These are phyloP conservation scores for Skeletonema menzelii DNA, from an alignment of 108 stramenopile species.

Conservation along the genomic window DNA sequence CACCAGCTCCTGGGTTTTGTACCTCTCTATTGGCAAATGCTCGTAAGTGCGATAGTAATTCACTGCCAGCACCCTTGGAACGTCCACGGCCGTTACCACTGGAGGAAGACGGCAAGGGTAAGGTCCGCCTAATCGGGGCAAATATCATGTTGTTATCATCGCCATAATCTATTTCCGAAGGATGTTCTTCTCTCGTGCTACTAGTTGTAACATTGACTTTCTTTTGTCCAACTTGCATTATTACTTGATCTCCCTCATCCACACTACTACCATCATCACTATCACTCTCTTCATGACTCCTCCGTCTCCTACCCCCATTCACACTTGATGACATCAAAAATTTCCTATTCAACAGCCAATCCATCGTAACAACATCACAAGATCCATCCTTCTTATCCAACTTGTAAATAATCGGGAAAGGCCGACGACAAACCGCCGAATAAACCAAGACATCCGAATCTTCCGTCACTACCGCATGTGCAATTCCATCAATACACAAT, in stretches of 20 bases:
- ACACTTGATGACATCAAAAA: conserved; percentile 10
- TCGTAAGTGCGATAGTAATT: conserved; percentile 50
- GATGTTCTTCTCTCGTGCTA: conserved; percentile 6
- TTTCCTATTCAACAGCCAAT: conserved; percentile 64
- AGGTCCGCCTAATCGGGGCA: conserved; percentile 30
- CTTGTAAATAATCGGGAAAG: conserved; percentile 84
- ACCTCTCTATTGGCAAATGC: conserved; percentile 51
- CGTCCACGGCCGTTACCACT: neutral
- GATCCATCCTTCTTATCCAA: conserved; percentile 67
- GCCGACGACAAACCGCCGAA: conserved; percentile 51
- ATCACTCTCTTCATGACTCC: neutral
- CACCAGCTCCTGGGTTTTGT: conserved; percentile 60
- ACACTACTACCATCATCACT: neutral
- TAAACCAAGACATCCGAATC: conserved; percentile 88
- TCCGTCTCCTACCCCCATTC: conserved; percentile 1
- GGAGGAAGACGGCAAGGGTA: conserved; percentile 19
- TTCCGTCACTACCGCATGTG: conserved; percentile 92
- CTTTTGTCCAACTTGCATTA: conserved; percentile 4
- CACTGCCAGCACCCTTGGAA: conserved; percentile 19
- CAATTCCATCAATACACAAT: conserved; percentile 71
- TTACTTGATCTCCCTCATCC: conserved; percentile 1
- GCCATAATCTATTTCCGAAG: conserved; percentile 19
- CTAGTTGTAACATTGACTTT: neutral
- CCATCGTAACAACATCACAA: conserved; percentile 82
- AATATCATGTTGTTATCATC: conserved; percentile 35